A percentile compares a stretch with the other conserved stretches of the same genome.
Evolutionary conservation across 1,284 basidiomycete genomes (phyloP).

Genomic region (Ceratobasidium sp.): DNA sequence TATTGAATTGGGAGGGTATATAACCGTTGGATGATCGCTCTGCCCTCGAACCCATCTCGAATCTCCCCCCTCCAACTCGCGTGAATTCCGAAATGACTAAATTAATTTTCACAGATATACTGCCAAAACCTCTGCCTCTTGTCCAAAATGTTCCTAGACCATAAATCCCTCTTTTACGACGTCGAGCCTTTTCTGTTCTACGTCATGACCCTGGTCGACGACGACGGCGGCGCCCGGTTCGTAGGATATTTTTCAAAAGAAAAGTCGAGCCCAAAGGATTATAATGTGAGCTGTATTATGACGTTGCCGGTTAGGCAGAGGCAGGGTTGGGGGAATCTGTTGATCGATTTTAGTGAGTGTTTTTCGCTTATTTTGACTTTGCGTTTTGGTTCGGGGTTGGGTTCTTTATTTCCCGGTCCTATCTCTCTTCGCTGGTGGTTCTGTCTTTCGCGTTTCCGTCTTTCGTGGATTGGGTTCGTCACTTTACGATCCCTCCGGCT

Average conservation of each 20-base stretch:
- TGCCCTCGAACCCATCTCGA: not conserved
- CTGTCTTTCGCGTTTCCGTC: not conserved
- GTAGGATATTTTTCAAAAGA: constrained; percentile 99
- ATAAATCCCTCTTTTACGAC: constrained; percentile 99
- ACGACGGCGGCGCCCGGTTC: constrained; percentile 88
- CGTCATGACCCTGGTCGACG: constrained; percentile 92
- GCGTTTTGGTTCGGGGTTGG: not conserved
- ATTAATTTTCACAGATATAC: constrained; percentile 72
- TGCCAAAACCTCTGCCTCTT: constrained; percentile 99
- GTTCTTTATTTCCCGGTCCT: too few relatives aligned
- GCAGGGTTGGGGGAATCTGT: constrained; percentile 90
- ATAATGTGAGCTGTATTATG: constrained; percentile 99
- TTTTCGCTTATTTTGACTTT: constrained; percentile 14
- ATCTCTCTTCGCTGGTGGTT: too few relatives aligned
- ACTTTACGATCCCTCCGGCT: not conserved
- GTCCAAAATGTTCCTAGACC: constrained; percentile 99
- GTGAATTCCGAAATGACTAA: not conserved
- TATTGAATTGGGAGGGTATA: not conserved
- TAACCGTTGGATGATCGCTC: not conserved
- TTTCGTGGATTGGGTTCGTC: not conserved
- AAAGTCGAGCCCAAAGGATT: constrained; percentile 93
- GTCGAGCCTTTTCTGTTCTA: constrained; percentile 99
- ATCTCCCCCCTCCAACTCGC: not conserved
- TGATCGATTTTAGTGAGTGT: constrained; percentile 95
- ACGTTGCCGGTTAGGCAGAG: constrained; percentile 94